These are phyloP conservation scores for Globomyces pollinis-pini DNA, from an alignment of 192 early-diverging fungal genomes.

Conservation along the genomic window DNA sequence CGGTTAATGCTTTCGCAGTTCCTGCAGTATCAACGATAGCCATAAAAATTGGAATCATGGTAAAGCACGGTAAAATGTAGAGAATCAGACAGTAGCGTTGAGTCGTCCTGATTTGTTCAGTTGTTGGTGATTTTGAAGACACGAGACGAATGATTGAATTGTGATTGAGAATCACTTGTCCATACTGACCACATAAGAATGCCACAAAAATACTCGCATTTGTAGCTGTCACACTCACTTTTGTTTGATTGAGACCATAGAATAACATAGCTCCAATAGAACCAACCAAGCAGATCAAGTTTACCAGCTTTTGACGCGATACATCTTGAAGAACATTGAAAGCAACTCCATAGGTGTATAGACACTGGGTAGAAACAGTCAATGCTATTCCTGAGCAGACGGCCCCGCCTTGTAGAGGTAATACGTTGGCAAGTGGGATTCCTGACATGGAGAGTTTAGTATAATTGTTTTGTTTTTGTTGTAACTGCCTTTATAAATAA, in stretches of 20 bases:
- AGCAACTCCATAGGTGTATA: neutral
- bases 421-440: neutral
- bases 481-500: too few relatives aligned
- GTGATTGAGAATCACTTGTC: constrained; percentile 1
- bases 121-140: neutral
- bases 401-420: neutral
- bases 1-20: neutral
- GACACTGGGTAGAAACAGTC: neutral
- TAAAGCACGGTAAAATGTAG: neutral
- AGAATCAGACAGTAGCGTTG: neutral
- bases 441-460: neutral
- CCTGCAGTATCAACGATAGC: neutral
- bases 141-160: constrained; percentile 4
- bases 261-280: neutral
- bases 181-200: constrained; percentile 3
- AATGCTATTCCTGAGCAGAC: neutral
- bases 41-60: neutral
- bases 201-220: neutral
- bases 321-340: neutral
- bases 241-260: neutral
- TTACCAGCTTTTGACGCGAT: neutral
- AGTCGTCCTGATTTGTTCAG: neutral
- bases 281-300: neutral
- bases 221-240: neutral
- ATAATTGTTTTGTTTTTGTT: too few relatives aligned